phyloP scores from a whole-genome alignment of 2,329 filamentous ascomycete species.

The Stachybotrys elegans region DNA sequence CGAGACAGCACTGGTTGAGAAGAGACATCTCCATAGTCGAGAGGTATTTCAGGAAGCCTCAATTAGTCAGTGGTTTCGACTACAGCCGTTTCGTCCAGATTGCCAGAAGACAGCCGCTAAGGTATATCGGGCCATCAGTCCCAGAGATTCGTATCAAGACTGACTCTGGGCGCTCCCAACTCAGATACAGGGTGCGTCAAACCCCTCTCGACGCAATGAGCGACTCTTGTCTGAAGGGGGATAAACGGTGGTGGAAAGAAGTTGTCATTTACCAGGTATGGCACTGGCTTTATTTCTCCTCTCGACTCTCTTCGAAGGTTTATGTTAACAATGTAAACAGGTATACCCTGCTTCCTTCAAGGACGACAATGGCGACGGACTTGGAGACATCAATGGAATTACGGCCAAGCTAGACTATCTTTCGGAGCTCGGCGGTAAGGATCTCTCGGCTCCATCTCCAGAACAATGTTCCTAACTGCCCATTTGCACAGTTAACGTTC shows the following conservation, averaged over 20 bases:
- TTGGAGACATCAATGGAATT: conserved; percentile 58
- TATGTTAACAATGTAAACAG: conserved; percentile 1
- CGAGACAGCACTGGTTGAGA: neutral
- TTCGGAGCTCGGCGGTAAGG: conserved; percentile 50
- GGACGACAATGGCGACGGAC: conserved; percentile 52
- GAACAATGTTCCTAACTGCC: no score
- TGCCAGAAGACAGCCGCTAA: neutral
- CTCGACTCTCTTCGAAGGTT: neutral
- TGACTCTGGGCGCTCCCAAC: neutral
- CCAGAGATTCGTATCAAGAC: neutral
- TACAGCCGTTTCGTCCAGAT: neutral
- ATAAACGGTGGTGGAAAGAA: neutral
- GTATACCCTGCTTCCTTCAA: conserved; percentile 55
- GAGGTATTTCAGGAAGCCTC: neutral
- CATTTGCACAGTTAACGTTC: no score
- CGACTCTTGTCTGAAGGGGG: neutral
- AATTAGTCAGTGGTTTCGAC: neutral
- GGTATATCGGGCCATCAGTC: neutral
- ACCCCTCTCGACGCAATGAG: neutral
- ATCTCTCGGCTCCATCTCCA: no score
- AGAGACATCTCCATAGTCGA: neutral
- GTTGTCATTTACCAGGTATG: neutral
- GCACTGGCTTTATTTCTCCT: neutral
- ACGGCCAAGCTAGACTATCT: conserved; percentile 57
- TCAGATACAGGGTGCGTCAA: neutral